Percentiles rank a stretch among this genome's conserved stretches.
These are phyloP conservation scores for Coprinopsis strossmayeri DNA, from an alignment of 768 basidiomycete genomes.

Conservation along the genomic window DNA sequence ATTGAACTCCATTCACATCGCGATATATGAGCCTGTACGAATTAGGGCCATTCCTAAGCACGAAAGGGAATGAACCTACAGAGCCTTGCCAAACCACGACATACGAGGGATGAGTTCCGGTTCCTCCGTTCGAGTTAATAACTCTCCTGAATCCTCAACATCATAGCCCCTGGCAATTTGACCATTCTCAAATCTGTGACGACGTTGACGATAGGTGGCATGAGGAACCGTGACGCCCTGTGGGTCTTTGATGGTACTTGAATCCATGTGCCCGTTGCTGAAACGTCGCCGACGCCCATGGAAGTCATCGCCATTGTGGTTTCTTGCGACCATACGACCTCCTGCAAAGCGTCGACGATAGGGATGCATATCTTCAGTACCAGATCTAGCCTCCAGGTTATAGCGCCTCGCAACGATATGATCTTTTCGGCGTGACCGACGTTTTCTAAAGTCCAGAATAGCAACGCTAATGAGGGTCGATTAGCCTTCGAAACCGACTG, in stretches of 20 bases:
- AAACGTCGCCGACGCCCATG: neutral
- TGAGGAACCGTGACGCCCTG: too few species aligned
- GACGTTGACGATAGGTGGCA: neutral
- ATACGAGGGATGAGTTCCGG: neutral
- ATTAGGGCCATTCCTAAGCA: too few species aligned
- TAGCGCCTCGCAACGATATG: too few species aligned
- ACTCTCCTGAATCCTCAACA: neutral
- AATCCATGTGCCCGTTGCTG: neutral
- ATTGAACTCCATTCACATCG: neutral
- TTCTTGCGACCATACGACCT: too few species aligned
- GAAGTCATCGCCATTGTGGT: too few species aligned
- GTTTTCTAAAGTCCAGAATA: neutral
- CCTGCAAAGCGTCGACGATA: too few species aligned
- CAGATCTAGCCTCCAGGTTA: too few species aligned
- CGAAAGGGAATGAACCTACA: neutral
- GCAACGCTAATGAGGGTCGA: neutral
- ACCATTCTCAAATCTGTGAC: neutral
- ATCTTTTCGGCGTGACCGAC: neutral
- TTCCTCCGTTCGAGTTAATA: neutral
- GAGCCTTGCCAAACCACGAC: constrained; percentile 4
- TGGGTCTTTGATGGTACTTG: neutral
- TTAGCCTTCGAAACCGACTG: neutral
- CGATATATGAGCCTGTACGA: constrained; percentile 3
- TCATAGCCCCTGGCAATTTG: neutral
- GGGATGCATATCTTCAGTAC: too few species aligned